Percentiles rank a stretch among this genome's conserved stretches.
Evolutionary conservation across 805 yeast genomes (phyloP).

Genomic region (Myxozyma melibiosi): DNA sequence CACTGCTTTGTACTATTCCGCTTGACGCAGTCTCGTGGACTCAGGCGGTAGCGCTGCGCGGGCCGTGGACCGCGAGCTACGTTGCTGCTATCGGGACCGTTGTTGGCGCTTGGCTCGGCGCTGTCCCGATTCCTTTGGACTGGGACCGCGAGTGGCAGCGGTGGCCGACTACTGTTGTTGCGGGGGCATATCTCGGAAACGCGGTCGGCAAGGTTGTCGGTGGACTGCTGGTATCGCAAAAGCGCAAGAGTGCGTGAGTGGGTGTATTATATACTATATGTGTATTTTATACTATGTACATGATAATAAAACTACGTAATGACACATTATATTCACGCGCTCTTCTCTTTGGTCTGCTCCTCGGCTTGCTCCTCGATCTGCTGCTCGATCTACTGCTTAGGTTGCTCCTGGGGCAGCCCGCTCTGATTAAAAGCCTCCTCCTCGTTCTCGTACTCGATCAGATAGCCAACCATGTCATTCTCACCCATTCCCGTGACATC

Average conservation of each 20-base stretch:
- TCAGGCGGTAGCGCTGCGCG: conserved; percentile 37
- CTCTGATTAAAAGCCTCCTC: background rate
- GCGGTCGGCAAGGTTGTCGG: conserved; percentile 57
- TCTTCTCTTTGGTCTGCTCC: no score
- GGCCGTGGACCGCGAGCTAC: conserved; percentile 44
- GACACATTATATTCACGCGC: no score
- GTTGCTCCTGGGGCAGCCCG: no score
- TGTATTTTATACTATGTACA: conserved; percentile 14
- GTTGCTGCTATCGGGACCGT: conserved; percentile 48
- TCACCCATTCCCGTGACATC: conserved; percentile 17
- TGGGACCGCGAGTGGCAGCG: conserved; percentile 98
- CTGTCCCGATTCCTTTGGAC: conserved; percentile 89
- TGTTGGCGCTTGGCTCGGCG: conserved; percentile 90
- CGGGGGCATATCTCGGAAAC: conserved; percentile 78
- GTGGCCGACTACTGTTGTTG: conserved; percentile 88
- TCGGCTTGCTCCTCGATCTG: no score
- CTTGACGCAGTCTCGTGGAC: conserved; percentile 54
- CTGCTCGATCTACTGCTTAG: no score
- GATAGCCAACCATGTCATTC: conserved; percentile 9
- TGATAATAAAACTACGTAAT: background rate
- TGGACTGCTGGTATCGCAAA: background rate
- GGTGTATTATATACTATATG: background rate
- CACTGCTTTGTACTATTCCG: conserved; percentile 58
- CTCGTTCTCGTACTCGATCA: conserved; percentile 1
- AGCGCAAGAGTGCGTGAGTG: background rate